These are phyloP conservation scores for Circinella umbellata DNA, from an alignment of 371 early-diverging fungal species.

Conservation along the genomic window DNA sequence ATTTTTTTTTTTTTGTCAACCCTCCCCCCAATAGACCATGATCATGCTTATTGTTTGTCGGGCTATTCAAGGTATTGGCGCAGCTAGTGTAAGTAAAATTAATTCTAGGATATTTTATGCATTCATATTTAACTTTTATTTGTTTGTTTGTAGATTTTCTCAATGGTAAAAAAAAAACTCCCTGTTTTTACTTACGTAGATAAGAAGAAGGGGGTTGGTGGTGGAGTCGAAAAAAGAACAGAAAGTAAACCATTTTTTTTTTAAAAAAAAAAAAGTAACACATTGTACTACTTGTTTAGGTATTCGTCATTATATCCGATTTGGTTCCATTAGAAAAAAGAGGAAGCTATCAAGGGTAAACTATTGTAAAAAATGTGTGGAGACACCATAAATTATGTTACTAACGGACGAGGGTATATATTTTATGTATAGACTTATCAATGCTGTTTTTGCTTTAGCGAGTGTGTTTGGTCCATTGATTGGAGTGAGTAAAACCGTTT, in stretches of 20 bases:
- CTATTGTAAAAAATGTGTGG: neutral
- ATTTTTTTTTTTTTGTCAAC: too few species aligned
- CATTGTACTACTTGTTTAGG: neutral
- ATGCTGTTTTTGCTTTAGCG: conserved; percentile 52
- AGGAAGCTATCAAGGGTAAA: conserved; percentile 60
- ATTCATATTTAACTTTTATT: neutral
- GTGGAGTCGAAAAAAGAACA: too few species aligned
- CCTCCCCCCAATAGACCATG: conserved; percentile 36
- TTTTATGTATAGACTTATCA: conserved; percentile 27
- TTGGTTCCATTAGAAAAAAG: conserved; percentile 59
- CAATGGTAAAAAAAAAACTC: conserved; percentile 13
- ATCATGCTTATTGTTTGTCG: conserved; percentile 67
- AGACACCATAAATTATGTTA: too few species aligned
- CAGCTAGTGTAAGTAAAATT: conserved; percentile 47
- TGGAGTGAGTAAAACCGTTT: conserved; percentile 34
- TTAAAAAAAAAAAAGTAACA: neutral
- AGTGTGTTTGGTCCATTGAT: conserved; percentile 53
- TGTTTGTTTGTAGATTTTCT: conserved; percentile 12
- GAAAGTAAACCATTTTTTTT: neutral
- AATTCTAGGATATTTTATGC: neutral
- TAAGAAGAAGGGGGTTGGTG: too few species aligned
- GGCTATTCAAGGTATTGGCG: conserved; percentile 68
- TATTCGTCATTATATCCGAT: conserved; percentile 70
- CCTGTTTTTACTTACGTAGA: too few species aligned
- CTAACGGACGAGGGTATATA: too few species aligned